phyloP scores from a whole-genome alignment of 169 alveolate genomes.

The Plasmodium adleri region DNA sequence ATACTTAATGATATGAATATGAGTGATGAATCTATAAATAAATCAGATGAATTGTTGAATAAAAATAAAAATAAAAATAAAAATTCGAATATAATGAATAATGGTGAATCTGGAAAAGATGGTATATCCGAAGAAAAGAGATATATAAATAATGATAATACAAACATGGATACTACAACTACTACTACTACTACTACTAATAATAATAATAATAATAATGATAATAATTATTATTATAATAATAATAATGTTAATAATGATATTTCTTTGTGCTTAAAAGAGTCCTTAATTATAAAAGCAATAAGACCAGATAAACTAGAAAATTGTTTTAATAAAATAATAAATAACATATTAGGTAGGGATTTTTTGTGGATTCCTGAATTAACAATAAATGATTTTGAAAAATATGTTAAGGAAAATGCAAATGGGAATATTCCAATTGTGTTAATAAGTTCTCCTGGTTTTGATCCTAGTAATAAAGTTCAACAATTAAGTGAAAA shows the following conservation, averaged over 20 bases:
- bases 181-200: no score
- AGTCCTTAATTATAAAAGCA: constrained; percentile 88
- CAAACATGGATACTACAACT: no score
- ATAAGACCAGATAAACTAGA: constrained; percentile 96
- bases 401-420: constrained; percentile 91
- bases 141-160: no score
- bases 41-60: background rate
- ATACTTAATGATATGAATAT: constrained; percentile 14
- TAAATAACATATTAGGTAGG: constrained; percentile 91
- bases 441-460: constrained; percentile 96
- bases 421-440: constrained; percentile 93
- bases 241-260: constrained; percentile 10
- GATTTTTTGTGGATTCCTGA: constrained; percentile 92
- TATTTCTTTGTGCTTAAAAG: constrained; percentile 66
- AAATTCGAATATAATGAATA: background rate
- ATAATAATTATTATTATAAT: background rate
- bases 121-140: no score
- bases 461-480: constrained; percentile 97
- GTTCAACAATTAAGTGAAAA: constrained; percentile 93
- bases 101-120: constrained; percentile 22
- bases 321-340: constrained; percentile 86
- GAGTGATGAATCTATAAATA: background rate
- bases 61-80: background rate
- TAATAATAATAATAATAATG: background rate
- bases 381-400: constrained; percentile 88